Evolutionary conservation across 169 alveolate species (phyloP).

Genomic region (Babesia bigemina): DNA sequence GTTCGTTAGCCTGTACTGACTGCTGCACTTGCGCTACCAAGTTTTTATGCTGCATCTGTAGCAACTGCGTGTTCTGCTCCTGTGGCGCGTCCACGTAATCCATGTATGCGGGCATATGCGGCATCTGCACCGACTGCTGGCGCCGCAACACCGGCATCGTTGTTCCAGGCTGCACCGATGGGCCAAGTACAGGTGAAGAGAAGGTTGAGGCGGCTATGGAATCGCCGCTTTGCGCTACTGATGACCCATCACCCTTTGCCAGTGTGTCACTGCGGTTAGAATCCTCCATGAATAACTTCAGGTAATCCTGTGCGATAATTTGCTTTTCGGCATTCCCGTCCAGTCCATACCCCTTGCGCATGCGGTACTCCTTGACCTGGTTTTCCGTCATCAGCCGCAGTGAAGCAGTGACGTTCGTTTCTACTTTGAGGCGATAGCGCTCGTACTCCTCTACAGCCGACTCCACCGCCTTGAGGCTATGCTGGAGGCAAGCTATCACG

Average conservation of each 20-base stretch:
- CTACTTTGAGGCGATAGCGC: conserved; percentile 35
- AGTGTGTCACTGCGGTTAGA: background rate
- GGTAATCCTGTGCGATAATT: conserved; percentile 19
- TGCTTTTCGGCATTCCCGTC: background rate
- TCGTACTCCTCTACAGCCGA: conserved; percentile 49
- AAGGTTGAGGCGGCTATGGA: background rate
- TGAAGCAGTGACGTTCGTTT: conserved; percentile 24
- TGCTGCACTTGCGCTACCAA: conserved; percentile 41
- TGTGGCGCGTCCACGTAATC: conserved; percentile 9
- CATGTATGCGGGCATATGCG: background rate
- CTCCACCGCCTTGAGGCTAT: conserved; percentile 43
- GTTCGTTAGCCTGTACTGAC: conserved; percentile 40
- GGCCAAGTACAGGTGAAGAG: background rate
- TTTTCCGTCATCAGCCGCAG: conserved; percentile 50
- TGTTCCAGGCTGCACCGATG: background rate
- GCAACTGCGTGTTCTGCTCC: conserved; percentile 16
- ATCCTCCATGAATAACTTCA: conserved; percentile 2
- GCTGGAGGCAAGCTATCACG: conserved; percentile 49
- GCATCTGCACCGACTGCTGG: background rate
- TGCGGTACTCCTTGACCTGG: background rate
- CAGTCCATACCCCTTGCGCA: background rate
- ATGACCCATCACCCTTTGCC: background rate
- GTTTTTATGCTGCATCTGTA: conserved; percentile 43
- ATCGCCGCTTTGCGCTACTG: background rate
- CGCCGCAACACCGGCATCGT: background rate